Evolutionary conservation across 139 green algal species (phyloP), one percentile per base, ranked within the genome.

Genomic region (Gonium pectorale): DNA sequence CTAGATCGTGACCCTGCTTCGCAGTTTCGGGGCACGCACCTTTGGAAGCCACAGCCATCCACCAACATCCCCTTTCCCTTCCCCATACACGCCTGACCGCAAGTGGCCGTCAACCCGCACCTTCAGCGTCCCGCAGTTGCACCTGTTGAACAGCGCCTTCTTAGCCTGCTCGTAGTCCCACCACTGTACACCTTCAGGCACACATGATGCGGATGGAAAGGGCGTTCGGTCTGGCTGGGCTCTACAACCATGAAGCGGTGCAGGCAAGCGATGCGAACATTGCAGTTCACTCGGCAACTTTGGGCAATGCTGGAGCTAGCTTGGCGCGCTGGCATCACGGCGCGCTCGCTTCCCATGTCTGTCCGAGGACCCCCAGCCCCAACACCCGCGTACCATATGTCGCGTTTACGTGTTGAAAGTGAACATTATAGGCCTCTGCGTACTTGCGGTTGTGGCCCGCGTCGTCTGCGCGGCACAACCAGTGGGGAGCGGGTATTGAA

Each of bases 401-500:
- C 49, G 24, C 22, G 22, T 43, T 41, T 8, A 85, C 79, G 64
- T 4, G 79, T 85, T 21, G 49, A 85, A 85, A 13, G 37, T 59
- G 26, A n/a, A 67, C 64, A 21, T 13, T 64, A 8, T 44, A 3
- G 2, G 64, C 64, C 8, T 85, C 79, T 5, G 79, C 79, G 79
- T 85, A 85, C 79, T 85, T 85, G 46, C 64, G 63, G 46, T 85
- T 85, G 38, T 85, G 79, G 49, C 67, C 63, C 46, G 37, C 1
- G 27, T 85, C 79, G 31, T 85, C 77, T 83, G 62, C 27, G 43
- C 0, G 35, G 5, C 5, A 8, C n/a, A n/a, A n/a, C n/a, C n/a
- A n/a, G n/a, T n/a, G n/a, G n/a, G n/a, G n/a, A n/a, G n/a, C n/a
- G n/a, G n/a, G n/a, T n/a, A n/a, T n/a, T n/a, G n/a, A n/a, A n/a